Evolutionary conservation across 768 basidiomycete species (phyloP).

Genomic region (Russula foetens): DNA sequence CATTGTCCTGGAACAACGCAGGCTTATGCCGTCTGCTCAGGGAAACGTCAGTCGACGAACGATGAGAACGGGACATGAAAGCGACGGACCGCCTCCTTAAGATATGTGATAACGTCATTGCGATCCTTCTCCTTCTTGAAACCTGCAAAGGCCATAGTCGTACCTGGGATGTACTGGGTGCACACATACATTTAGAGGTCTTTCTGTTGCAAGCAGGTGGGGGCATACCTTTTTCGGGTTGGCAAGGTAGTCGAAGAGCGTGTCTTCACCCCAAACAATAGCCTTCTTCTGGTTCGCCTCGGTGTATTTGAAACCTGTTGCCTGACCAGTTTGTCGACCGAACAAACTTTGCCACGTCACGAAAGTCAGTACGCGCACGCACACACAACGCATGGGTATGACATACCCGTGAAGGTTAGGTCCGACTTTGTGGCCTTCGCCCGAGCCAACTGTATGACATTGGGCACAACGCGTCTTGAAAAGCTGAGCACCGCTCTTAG

Average conservation of each 20-base stretch:
- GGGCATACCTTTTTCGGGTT: slow-evolving; percentile 89
- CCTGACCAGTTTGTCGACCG: slow-evolving; percentile 82
- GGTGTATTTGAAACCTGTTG: slow-evolving; percentile 83
- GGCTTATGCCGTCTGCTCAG: slow-evolving; percentile 24
- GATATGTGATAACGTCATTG: slow-evolving; percentile 82
- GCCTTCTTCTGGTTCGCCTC: slow-evolving; percentile 95
- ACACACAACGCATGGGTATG: neutral
- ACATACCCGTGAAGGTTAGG: slow-evolving; percentile 91
- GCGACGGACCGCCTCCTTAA: slow-evolving; percentile 62
- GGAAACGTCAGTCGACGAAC: neutral
- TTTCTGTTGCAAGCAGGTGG: neutral
- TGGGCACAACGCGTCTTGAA: slow-evolving; percentile 96
- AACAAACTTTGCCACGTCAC: slow-evolving; percentile 45
- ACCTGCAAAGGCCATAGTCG: slow-evolving; percentile 98
- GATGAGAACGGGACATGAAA: neutral
- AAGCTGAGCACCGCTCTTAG: slow-evolving; percentile 82
- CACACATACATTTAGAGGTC: neutral
- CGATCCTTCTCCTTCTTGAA: slow-evolving; percentile 98
- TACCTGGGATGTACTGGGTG: slow-evolving; percentile 82
- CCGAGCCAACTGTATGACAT: slow-evolving; percentile 80
- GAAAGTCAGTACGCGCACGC: neutral
- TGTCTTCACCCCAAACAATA: slow-evolving; percentile 74
- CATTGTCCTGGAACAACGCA: slow-evolving; percentile 17
- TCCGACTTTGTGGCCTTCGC: slow-evolving; percentile 82
- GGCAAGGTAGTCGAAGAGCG: slow-evolving; percentile 93